Base-by-base conservation (phyloP, 495 filamentous ascomycete species). In the Hypoxylon fuscum region DNA sequence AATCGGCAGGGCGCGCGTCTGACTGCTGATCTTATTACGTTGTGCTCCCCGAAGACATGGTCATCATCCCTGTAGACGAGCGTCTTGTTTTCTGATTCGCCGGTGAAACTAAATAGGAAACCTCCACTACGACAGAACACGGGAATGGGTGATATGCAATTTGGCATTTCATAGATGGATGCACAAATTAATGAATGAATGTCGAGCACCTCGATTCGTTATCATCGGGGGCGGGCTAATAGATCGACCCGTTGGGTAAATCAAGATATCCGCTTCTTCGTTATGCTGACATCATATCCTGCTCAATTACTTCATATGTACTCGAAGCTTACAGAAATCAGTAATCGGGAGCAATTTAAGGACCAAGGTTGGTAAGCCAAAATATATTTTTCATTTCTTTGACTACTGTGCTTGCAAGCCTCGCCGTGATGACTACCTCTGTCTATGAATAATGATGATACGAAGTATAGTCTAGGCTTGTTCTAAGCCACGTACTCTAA, bases 1-100 rank as follows among this genome's bases (percentile, higher is more conserved):
- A 44, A 44, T 50, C 55, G 35, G 55, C 11, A 65, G 50, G 62
- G 62, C 62, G 62, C 29, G 22, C 2, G n/a, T 4, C 12, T 41
- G 5, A 29, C 29, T 48, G 37, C 25, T 43, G n/a, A n/a, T n/a
- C 42, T 41, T 29, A 54, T 5, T 42, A 37, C 25, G 42, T 32
- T 29, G 11, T 38, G 34, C 18, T 44, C 23, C 18, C 27, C 40
- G 9, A 11, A n/a, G 52, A 23, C 10, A 18, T 21, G 29, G 31
- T 23, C 18, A 31, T 17, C 55, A 59, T 59, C 45, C 44, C 34
- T 48, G 44, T 15, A 49, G 10, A 34, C 10, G 9, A 12, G 31
- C n/a, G 3, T 2, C 31, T 11, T 11, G n/a, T 31, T 31, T 31
- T 5, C 31, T 34, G 31, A 10, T 34, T 34, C 10, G 31, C n/a